phyloP scores from a whole-genome alignment of 345 rosid genomes.

The Salix caprea region DNA sequence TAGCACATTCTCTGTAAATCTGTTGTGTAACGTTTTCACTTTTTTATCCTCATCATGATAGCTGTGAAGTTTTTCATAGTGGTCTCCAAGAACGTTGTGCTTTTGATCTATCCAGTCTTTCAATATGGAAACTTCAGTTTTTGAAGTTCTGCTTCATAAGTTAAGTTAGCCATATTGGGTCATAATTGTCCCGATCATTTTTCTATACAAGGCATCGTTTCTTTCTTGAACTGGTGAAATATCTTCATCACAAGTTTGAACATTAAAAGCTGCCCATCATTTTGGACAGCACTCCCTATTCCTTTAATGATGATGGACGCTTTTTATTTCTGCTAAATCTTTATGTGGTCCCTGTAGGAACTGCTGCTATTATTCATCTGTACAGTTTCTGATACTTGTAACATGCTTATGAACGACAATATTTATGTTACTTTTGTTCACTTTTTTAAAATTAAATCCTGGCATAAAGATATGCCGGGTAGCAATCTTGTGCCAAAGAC shows the following conservation, averaged over 20 bases:
- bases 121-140: not conserved
- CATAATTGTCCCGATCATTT: not conserved
- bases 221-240: not conserved
- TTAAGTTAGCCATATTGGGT: not conserved
- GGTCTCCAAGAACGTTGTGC: not conserved
- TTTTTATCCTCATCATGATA: not conserved
- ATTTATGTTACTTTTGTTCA: not conserved
- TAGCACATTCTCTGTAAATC: not conserved
- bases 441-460: not conserved
- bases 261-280: not conserved
- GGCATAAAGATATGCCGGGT: not conserved
- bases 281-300: not conserved
- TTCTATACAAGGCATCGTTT: not conserved
- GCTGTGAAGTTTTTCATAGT: not conserved
- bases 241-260: not conserved
- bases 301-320: not conserved
- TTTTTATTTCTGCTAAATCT: not conserved
- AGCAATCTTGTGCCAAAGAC: not conserved
- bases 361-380: not conserved
- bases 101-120: not conserved
- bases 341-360: not conserved
- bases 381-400: not conserved
- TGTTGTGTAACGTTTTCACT: not conserved
- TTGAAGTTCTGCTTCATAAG: not conserved
- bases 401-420: not conserved